phyloP scores from a whole-genome alignment of 1,284 basidiomycete genomes.

The Cryptococcus neoformans region DNA sequence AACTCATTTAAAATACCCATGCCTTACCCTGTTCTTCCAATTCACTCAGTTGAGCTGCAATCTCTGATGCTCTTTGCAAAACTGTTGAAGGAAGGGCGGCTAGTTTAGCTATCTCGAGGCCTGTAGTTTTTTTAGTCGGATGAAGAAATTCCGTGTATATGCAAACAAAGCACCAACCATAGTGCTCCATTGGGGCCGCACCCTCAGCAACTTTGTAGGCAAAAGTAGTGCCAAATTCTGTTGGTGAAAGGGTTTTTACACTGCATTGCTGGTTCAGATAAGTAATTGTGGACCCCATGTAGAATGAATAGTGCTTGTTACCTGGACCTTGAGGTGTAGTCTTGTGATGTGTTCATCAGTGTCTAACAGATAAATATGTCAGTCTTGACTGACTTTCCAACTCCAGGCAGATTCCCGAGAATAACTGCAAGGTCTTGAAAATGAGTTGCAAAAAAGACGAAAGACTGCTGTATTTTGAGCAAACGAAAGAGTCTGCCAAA shows the following conservation, averaged over 20 bases:
- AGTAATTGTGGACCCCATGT: too few relatives aligned
- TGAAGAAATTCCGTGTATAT: constrained; percentile 30
- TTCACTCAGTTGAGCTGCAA: constrained; percentile 61
- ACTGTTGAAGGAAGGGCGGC: constrained; percentile 74
- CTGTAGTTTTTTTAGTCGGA: constrained; percentile 45
- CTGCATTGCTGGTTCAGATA: too few relatives aligned
- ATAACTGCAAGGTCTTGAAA: constrained; percentile 43
- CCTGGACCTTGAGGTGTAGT: constrained; percentile 77
- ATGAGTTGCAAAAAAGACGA: constrained; percentile 87
- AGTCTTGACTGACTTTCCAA: constrained; percentile 18
- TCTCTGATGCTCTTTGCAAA: constrained; percentile 59
- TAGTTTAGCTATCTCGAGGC: constrained; percentile 76
- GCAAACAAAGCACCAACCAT: constrained; percentile 18
- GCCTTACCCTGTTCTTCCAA: constrained; percentile 57
- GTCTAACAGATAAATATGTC: not conserved
- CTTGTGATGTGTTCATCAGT: constrained; percentile 49
- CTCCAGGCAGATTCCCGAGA: constrained; percentile 31
- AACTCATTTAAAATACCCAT: too few relatives aligned
- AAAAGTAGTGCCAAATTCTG: constrained; percentile 67
- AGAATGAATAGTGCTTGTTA: constrained; percentile 31
- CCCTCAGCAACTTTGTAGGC: constrained; percentile 61
- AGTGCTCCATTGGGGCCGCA: constrained; percentile 37
- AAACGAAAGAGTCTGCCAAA: constrained; percentile 1
- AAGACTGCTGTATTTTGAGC: constrained; percentile 55
- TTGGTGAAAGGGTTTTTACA: constrained; percentile 25